Conservation (phyloP, 2,329 filamentous ascomycete species). For the Ophiostoma piceae region DNA sequence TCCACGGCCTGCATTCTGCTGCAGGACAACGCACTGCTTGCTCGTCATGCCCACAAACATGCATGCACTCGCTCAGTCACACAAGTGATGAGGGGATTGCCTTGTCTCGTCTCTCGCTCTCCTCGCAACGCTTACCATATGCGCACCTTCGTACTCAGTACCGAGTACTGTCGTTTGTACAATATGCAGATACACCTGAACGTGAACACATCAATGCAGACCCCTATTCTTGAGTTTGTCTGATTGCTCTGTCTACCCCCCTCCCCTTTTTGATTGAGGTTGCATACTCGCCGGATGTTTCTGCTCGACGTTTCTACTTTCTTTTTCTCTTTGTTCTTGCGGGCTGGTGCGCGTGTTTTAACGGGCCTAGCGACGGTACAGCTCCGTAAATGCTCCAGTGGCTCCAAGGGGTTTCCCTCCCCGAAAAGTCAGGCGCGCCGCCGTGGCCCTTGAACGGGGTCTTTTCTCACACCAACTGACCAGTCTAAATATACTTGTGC, state of each 20-base stretch:
- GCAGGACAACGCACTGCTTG: neutral
- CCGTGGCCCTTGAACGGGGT: neutral
- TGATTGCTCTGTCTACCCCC: neutral
- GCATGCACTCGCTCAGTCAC: neutral
- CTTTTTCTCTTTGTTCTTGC: slow-evolving; percentile 5
- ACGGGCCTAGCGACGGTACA: neutral
- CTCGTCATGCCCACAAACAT: neutral
- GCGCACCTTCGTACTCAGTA: neutral
- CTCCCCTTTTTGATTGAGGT: neutral
- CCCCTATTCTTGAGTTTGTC: neutral
- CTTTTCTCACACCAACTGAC: neutral
- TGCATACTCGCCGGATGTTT: neutral
- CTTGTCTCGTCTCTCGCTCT: neutral
- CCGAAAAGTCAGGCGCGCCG: neutral
- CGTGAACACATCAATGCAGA: neutral
- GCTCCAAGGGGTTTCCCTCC: neutral
- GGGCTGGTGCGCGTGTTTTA: slow-evolving; percentile 1
- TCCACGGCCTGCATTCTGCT: neutral
- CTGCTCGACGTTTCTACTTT: neutral
- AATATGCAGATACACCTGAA: no score
- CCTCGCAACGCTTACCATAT: neutral
- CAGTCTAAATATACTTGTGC: no score
- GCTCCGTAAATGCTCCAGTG: neutral
- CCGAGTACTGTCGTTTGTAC: no score
- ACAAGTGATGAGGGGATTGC: neutral